Conservation (phyloP, 176 grass and related monocot species). For the Raddia distichophylla region DNA sequence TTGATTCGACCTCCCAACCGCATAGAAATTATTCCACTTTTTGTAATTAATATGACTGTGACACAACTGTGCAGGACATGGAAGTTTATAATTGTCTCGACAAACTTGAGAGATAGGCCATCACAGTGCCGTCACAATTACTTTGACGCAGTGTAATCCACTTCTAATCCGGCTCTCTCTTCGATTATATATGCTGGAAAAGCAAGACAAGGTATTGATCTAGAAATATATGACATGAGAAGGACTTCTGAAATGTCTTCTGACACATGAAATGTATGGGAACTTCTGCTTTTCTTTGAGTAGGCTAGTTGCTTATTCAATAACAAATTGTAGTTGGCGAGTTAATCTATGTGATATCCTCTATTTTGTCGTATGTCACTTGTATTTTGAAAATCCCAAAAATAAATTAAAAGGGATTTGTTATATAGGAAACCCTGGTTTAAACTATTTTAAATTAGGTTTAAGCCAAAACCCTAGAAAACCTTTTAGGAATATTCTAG, state of each 20-base stretch:
- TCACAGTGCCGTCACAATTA: background rate
- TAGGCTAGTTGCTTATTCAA: background rate
- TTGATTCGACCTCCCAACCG: constrained; percentile 36
- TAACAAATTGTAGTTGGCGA: background rate
- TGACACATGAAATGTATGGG: background rate
- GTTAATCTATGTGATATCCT: no score
- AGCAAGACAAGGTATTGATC: constrained; percentile 11
- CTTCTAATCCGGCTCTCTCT: background rate
- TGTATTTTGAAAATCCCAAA: no score
- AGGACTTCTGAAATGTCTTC: background rate
- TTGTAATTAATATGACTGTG: constrained; percentile 15
- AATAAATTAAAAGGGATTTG: no score
- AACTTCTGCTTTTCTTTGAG: background rate
- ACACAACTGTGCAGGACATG: constrained; percentile 5
- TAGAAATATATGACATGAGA: constrained; percentile 9
- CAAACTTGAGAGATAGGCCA: constrained; percentile 12
- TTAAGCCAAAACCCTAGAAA: no score
- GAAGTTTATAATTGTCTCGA: constrained; percentile 31
- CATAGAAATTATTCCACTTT: constrained; percentile 2
- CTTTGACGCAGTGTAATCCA: background rate
- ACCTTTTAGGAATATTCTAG: no score
- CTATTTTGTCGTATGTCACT: no score
- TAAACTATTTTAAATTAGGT: no score
- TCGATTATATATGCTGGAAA: background rate
- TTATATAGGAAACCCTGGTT: no score